These are phyloP conservation scores for Cryptosporidium sp. DNA, from an alignment of 169 alveolate genomes.

Conservation along the genomic window DNA sequence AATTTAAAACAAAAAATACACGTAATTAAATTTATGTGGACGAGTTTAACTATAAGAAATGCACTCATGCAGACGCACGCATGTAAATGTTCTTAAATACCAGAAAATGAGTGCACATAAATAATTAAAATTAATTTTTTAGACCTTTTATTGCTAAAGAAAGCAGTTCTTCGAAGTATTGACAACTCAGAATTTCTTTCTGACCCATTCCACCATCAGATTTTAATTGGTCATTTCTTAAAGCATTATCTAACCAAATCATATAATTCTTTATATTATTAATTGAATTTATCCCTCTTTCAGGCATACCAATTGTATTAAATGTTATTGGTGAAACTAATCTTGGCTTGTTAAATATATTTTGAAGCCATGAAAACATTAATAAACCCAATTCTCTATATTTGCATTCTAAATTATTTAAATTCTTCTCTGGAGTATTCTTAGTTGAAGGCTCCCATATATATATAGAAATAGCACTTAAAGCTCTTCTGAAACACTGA, in stretches of 20 bases:
- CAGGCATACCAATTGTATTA: conserved; percentile 56
- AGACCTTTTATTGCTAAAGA: conserved; percentile 29
- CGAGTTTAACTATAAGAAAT: not conserved
- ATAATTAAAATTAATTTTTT: not conserved
- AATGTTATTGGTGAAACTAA: conserved; percentile 48
- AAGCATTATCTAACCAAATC: conserved; percentile 68
- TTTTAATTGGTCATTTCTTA: conserved; percentile 43
- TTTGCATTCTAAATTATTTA: conserved; percentile 3
- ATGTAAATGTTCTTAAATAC: not conserved
- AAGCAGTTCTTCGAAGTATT: conserved; percentile 51
- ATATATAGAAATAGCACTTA: conserved; percentile 45
- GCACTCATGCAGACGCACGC: not conserved
- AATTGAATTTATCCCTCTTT: conserved; percentile 44
- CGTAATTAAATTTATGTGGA: not conserved
- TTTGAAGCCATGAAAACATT: conserved; percentile 58
- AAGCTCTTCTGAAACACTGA: conserved; percentile 66
- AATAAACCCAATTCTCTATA: conserved; percentile 43
- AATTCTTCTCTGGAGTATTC: conserved; percentile 7
- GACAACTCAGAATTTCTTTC: conserved; percentile 40
- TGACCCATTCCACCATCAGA: conserved; percentile 60
- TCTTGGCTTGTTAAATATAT: conserved; percentile 45
- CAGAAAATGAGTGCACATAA: not conserved
- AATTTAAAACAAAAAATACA: not conserved
- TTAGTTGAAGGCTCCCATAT: conserved; percentile 56
- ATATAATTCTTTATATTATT: conserved; percentile 25